Evolutionary conservation across 2,329 filamentous ascomycete genomes (phyloP).

Genomic region (Stemphylium vesicarium): DNA sequence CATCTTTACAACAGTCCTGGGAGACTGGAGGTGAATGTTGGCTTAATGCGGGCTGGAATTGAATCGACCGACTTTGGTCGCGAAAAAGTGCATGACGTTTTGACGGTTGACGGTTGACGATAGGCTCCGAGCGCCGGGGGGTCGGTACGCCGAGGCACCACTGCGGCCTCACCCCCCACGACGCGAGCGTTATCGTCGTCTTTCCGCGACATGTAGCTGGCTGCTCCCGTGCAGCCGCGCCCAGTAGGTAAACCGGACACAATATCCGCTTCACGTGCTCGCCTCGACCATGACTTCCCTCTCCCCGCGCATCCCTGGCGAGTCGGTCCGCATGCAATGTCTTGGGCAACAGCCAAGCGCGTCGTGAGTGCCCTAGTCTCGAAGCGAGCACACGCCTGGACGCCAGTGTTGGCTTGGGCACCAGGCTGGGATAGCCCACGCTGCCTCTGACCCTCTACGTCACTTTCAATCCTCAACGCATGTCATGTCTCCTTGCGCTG

Average conservation of each 20-base stretch:
- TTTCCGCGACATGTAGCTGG: too few relatives aligned
- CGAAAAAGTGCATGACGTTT: slow-evolving; percentile 27
- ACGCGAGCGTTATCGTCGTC: neutral
- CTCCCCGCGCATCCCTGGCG: slow-evolving; percentile 16
- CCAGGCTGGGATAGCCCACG: slow-evolving; percentile 2
- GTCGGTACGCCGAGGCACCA: slow-evolving; percentile 18
- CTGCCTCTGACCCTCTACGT: neutral
- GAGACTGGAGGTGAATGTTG: neutral
- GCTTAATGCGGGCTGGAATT: neutral
- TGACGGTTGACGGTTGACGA: neutral
- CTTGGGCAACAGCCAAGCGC: slow-evolving; percentile 26
- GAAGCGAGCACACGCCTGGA: slow-evolving; percentile 16
- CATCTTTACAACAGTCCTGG: slow-evolving; percentile 16
- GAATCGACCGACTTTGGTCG: neutral
- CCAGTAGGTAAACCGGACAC: neutral
- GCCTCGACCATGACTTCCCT: neutral
- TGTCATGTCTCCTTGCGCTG: neutral
- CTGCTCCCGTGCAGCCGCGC: neutral
- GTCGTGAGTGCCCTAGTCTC: slow-evolving; percentile 14
- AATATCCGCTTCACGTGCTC: neutral
- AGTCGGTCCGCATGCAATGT: slow-evolving; percentile 27
- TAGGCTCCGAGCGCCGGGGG: slow-evolving; percentile 15
- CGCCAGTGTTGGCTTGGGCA: slow-evolving; percentile 15
- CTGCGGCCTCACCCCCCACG: neutral
- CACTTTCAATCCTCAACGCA: neutral